phyloP scores from a whole-genome alignment of 2,329 filamentous ascomycete genomes.

The Penicillium brasilianum region DNA sequence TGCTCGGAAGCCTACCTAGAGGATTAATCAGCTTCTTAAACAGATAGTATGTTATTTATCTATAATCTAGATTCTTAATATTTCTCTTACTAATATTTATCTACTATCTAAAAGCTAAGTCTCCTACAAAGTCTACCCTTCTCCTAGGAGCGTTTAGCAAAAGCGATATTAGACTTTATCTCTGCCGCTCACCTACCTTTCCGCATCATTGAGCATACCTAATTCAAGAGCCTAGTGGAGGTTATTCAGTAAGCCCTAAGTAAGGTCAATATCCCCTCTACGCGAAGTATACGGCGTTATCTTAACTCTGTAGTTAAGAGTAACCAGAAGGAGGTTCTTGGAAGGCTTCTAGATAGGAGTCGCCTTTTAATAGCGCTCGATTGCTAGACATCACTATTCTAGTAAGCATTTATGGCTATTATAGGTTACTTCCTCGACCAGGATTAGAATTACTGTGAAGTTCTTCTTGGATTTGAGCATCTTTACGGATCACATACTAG shows the following conservation, averaged over 20 bases:
- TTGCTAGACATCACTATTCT: conserved; percentile 7
- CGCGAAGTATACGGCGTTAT: neutral
- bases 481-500: conserved; percentile 4
- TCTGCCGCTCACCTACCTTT: neutral
- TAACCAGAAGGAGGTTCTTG: neutral
- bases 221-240: neutral
- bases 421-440: conserved; percentile 7
- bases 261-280: neutral
- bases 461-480: conserved; percentile 11
- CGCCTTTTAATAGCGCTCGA: conserved; percentile 4
- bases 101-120: neutral
- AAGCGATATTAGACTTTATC: neutral
- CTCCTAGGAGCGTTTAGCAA: neutral
- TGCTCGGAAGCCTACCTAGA: neutral
- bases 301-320: neutral
- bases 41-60: neutral
- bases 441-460: conserved; percentile 12
- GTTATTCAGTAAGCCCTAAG: neutral
- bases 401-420: conserved; percentile 8
- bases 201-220: neutral
- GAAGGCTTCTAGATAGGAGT: neutral
- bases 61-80: neutral
- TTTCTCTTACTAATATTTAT: neutral
- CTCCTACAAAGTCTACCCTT: neutral
- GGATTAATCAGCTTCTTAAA: neutral